Evolutionary conservation across 2,329 filamentous ascomycete genomes (phyloP).

Genomic region (Cladosporium sp.): DNA sequence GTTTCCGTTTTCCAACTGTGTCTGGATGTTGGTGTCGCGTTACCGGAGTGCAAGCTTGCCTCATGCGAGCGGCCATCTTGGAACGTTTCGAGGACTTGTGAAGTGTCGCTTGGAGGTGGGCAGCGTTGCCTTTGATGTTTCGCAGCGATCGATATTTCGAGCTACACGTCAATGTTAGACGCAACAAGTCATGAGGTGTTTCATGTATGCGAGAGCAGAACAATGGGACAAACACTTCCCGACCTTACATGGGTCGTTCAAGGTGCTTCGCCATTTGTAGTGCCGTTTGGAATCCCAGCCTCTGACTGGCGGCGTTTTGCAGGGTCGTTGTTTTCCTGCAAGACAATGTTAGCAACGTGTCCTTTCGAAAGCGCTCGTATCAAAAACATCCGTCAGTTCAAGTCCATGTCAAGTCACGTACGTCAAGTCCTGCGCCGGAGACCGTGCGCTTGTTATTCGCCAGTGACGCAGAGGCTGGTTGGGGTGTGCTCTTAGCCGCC

Average conservation of each 20-base stretch:
- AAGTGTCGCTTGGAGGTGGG: too few relatives aligned
- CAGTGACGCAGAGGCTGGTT: constrained; percentile 15
- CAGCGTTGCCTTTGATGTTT: not conserved
- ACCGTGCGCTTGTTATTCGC: constrained; percentile 40
- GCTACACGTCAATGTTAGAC: constrained; percentile 10
- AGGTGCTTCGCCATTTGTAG: constrained; percentile 10
- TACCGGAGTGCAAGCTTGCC: too few relatives aligned
- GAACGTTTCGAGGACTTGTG: too few relatives aligned
- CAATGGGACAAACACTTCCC: not conserved
- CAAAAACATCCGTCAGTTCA: not conserved
- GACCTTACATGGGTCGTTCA: not conserved
- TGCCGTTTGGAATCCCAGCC: constrained; percentile 15
- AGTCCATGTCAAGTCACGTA: constrained; percentile 30
- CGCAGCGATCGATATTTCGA: not conserved
- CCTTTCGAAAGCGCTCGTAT: not conserved
- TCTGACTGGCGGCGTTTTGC: constrained; percentile 31
- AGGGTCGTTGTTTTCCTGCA: constrained; percentile 27
- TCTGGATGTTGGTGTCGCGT: too few relatives aligned
- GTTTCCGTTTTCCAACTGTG: too few relatives aligned
- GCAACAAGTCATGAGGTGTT: not conserved
- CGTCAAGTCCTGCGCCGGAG: constrained; percentile 42
- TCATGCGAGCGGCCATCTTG: too few relatives aligned
- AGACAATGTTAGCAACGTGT: constrained; percentile 7
- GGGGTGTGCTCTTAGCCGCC: constrained; percentile 16
- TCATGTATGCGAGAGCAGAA: not conserved